Conservation (phyloP, 129 eudicot genomes). For the Artemisia argyi region DNA sequence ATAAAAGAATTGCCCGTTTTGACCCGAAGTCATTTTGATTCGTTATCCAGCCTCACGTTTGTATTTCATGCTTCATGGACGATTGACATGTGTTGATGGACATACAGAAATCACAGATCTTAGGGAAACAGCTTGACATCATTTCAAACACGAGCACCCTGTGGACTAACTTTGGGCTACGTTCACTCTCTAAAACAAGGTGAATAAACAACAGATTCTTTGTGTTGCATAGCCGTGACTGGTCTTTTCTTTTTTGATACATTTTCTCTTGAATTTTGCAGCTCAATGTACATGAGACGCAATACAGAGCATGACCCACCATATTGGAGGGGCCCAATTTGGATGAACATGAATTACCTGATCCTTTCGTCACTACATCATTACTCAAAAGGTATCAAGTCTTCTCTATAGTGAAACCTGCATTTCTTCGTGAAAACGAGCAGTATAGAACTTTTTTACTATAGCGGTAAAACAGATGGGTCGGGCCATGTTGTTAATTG, state of each 20-base stretch:
- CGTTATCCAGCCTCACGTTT: neutral
- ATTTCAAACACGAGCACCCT: constrained; percentile 72
- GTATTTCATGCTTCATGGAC: neutral
- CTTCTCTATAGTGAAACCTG: neutral
- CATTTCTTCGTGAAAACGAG: constrained; percentile 10
- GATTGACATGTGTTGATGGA: constrained; percentile 4
- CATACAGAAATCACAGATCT: constrained; percentile 67
- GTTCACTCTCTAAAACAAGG: constrained; percentile 91
- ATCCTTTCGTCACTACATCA: constrained; percentile 82
- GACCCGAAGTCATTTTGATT: neutral
- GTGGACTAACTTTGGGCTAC: constrained; percentile 84
- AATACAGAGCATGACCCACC: constrained; percentile 98
- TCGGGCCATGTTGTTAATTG: neutral
- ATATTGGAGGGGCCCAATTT: constrained; percentile 95
- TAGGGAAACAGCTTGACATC: constrained; percentile 85
- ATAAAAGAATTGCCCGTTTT: neutral
- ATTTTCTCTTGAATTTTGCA: constrained; percentile 27
- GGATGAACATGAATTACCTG: constrained; percentile 98
- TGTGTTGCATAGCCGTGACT: neutral
- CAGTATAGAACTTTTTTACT: neutral
- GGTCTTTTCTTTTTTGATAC: neutral
- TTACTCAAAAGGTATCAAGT: constrained; percentile 66
- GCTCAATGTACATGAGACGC: constrained; percentile 88
- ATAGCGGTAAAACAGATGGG: neutral
- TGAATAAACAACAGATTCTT: constrained; percentile 20